Evolutionary conservation across 129 eudicot genomes (phyloP).

Genomic region (Rutidosis leptorrhynchoides): DNA sequence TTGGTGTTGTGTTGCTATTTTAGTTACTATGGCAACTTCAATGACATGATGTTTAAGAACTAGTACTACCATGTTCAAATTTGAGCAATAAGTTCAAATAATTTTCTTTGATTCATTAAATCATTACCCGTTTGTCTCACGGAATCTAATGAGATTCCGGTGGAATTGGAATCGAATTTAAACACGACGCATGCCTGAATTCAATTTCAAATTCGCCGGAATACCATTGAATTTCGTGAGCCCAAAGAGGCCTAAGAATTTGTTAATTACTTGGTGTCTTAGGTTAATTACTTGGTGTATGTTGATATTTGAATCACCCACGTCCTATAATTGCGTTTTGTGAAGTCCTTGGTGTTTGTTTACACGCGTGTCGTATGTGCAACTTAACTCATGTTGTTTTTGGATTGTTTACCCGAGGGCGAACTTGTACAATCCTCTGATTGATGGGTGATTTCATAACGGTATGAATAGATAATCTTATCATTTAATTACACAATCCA

Average conservation of each 20-base stretch:
- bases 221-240: too few species aligned
- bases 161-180: too few species aligned
- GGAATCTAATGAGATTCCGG: too few species aligned
- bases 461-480: not conserved
- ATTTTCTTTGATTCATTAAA: slow-evolving; percentile 1
- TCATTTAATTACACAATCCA: too few species aligned
- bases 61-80: not conserved
- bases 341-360: not conserved
- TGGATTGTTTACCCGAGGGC: not conserved
- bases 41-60: not conserved
- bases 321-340: not conserved
- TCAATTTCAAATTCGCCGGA: too few species aligned
- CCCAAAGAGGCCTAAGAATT: too few species aligned
- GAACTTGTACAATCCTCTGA: too few species aligned
- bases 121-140: slow-evolving; percentile 1
- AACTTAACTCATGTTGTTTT: not conserved
- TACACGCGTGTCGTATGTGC: not conserved
- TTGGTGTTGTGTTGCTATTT: slow-evolving; percentile 30
- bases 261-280: too few species aligned
- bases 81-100: not conserved
- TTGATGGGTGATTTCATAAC: not conserved
- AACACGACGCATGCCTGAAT: too few species aligned
- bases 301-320: not conserved
- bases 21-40: slow-evolving; percentile 28
- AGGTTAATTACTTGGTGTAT: not conserved